phyloP scores from a whole-genome alignment of 371 early-diverging fungal genomes.

The Chytridiales sp. region DNA sequence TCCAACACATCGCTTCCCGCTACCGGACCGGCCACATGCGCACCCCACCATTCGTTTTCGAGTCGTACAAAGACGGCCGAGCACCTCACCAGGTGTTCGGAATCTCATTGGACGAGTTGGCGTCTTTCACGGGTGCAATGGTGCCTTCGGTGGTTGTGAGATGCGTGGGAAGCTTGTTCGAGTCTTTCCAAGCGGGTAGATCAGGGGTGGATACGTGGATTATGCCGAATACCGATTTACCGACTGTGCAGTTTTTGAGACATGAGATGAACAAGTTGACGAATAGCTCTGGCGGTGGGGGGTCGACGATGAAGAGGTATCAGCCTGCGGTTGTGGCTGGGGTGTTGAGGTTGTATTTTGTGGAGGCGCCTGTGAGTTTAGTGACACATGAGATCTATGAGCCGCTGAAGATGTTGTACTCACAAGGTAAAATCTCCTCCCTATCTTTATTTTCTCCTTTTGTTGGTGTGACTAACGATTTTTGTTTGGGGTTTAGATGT shows the following conservation, averaged over 20 bases:
- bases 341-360: slow-evolving; percentile 21
- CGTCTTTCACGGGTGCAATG: slow-evolving; percentile 8
- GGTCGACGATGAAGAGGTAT: slow-evolving; percentile 7
- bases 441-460: background rate
- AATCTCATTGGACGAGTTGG: slow-evolving; percentile 28
- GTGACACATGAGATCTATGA: slow-evolving; percentile 23
- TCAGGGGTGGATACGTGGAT: slow-evolving; percentile 36
- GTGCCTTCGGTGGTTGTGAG: slow-evolving; percentile 31
- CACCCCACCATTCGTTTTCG: slow-evolving; percentile 25
- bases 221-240: slow-evolving; percentile 26
- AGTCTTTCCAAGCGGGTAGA: slow-evolving; percentile 18
- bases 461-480: background rate
- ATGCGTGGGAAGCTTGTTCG: slow-evolving; percentile 25
- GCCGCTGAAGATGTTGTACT: slow-evolving; percentile 25
- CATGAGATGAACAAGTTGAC: slow-evolving; percentile 25
- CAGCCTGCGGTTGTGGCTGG: slow-evolving; percentile 19
- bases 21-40: slow-evolving; percentile 34
- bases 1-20: slow-evolving; percentile 18
- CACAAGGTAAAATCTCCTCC: slow-evolving; percentile 1
- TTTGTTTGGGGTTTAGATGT: slow-evolving; percentile 1
- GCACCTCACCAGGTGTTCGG: slow-evolving; percentile 35
- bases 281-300: slow-evolving; percentile 5
- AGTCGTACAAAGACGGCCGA: slow-evolving; percentile 15
- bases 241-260: slow-evolving; percentile 37
- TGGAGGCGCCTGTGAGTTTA: slow-evolving; percentile 23